Conservation (phyloP, 2,329 filamentous ascomycete species). For the Sclerotiophoma versabilis region DNA sequence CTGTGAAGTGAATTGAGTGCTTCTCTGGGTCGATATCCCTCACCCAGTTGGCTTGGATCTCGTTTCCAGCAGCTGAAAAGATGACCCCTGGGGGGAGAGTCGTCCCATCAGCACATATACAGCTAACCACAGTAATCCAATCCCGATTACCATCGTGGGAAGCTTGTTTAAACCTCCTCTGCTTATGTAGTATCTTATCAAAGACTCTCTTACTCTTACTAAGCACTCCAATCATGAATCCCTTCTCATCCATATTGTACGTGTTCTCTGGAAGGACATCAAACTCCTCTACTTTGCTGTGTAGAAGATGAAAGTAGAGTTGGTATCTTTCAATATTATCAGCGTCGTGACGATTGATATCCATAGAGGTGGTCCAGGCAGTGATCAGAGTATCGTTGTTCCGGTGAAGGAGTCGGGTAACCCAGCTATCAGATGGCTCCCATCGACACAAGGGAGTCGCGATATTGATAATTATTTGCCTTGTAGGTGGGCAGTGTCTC, state of each 20-base stretch:
- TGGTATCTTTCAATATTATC: neutral
- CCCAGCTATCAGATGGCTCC: slow-evolving; percentile 8
- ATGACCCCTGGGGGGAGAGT: neutral
- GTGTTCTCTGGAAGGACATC: neutral
- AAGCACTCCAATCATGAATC: slow-evolving; percentile 3
- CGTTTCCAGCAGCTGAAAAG: neutral
- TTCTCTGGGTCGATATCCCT: neutral
- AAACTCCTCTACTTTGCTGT: neutral
- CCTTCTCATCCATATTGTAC: slow-evolving; percentile 21
- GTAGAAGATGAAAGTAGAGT: neutral
- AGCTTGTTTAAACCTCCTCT: slow-evolving; percentile 53
- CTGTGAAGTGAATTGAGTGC: neutral
- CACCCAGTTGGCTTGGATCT: neutral
- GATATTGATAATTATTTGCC: neutral
- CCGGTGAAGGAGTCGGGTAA: slow-evolving; percentile 16
- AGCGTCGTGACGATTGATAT: neutral
- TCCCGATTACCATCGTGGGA: neutral
- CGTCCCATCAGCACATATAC: neutral
- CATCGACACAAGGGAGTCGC: neutral
- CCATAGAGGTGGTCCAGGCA: slow-evolving; percentile 7
- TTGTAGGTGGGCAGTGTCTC: neutral
- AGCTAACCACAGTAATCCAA: neutral
- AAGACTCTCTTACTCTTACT: neutral
- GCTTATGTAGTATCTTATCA: slow-evolving; percentile 30
- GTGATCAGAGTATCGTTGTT: slow-evolving; percentile 12